phyloP scores from a whole-genome alignment of 192 early-diverging fungal species.

The Backusella tuberculispora region DNA sequence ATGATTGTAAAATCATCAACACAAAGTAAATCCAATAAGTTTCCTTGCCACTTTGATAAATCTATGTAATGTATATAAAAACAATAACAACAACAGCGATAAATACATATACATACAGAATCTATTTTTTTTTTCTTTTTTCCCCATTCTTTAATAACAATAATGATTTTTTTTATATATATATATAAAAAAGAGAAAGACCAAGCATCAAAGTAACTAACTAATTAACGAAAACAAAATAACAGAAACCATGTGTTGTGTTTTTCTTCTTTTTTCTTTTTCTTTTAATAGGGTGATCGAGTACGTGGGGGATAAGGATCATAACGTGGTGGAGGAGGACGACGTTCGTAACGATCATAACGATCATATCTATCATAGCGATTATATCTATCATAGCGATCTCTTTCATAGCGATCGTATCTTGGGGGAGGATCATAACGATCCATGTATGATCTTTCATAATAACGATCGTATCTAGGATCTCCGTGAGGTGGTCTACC shows the following conservation, averaged over 20 bases:
- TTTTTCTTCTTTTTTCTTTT: conserved; percentile 2
- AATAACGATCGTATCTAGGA: conserved; percentile 46
- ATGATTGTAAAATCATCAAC: no score
- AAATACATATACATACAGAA: no score
- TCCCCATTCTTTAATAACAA: no score
- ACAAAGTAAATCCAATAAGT: no score
- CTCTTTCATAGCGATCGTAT: conserved; percentile 38
- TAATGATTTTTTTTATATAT: no score
- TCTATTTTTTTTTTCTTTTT: no score
- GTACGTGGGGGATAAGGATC: conserved; percentile 40
- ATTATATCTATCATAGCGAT: conserved; percentile 42
- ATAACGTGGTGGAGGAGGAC: conserved; percentile 43
- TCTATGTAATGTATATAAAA: no score
- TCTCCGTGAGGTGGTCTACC: conserved; percentile 36
- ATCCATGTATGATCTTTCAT: conserved; percentile 38
- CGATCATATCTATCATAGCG: conserved; percentile 38
- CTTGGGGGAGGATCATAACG: conserved; percentile 27
- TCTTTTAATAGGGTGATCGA: conserved; percentile 37
- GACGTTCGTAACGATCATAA: conserved; percentile 44
- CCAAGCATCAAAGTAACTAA: no score
- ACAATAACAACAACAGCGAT: no score
- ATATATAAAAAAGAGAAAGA: no score
- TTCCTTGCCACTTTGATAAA: no score
- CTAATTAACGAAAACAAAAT: no score
- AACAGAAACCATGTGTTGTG: background rate